Evolutionary conservation across 495 filamentous ascomycete species (phyloP).

Genomic region (Apiosordaria backusii): DNA sequence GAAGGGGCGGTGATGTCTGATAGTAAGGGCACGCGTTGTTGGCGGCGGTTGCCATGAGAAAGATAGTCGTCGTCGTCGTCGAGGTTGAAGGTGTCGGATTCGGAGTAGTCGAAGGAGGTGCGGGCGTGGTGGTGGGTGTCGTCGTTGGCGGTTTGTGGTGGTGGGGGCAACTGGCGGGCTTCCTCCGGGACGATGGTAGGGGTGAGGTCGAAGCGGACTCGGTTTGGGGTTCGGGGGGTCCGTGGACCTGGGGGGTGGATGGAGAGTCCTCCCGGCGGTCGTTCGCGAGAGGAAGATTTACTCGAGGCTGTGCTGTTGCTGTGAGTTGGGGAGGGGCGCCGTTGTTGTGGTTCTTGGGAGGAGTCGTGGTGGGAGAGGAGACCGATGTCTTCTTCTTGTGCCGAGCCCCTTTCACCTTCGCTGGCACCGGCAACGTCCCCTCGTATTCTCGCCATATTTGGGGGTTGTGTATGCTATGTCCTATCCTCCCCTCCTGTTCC

Average conservation of each 20-base stretch:
- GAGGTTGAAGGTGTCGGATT: conserved; percentile 35
- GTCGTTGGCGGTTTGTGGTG: conserved; percentile 18
- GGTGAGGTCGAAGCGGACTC: conserved; percentile 83
- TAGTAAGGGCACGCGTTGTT: conserved; percentile 65
- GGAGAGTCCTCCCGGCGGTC: not conserved
- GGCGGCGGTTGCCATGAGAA: conserved; percentile 40
- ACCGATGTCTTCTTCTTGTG: conserved; percentile 42
- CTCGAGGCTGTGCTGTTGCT: conserved; percentile 16
- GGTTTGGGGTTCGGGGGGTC: conserved; percentile 73
- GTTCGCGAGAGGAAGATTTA: not conserved
- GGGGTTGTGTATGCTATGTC: not conserved
- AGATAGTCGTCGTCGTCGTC: conserved; percentile 30
- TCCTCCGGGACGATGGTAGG: conserved; percentile 38
- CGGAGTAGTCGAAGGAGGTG: conserved; percentile 3
- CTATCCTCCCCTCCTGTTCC: not conserved
- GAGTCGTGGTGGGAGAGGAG: conserved; percentile 38
- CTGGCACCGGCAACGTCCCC: not conserved
- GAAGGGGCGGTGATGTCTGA: conserved; percentile 85
- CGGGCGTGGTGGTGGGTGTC: conserved; percentile 39
- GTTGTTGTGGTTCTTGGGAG: conserved; percentile 24
- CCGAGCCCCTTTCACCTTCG: not conserved
- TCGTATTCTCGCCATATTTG: not conserved
- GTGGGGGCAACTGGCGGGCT: conserved; percentile 15
- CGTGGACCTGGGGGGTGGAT: conserved; percentile 34
- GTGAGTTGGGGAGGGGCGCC: conserved; percentile 27